Evolutionary conservation across 306 rosid genomes (phyloP).

Genomic region (Lithocarpus polystachyus): DNA sequence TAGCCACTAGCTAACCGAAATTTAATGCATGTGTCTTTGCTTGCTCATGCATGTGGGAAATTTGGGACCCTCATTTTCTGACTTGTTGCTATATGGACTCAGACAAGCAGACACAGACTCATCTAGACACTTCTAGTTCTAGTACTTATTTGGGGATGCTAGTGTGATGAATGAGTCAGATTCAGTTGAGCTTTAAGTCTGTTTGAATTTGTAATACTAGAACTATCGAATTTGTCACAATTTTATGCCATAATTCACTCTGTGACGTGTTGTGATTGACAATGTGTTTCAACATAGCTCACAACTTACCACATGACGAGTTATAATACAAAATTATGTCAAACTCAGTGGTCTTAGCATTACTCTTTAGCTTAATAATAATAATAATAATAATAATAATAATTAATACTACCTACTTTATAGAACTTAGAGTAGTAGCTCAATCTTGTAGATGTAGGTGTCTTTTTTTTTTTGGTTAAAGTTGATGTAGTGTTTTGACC

Average conservation of each 20-base stretch:
- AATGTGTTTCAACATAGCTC: rapidly evolving
- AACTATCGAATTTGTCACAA: too few relatives aligned
- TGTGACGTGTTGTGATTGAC: rapidly evolving
- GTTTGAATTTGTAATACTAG: too few relatives aligned
- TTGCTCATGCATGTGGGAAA: not conserved
- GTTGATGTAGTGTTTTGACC: too few relatives aligned
- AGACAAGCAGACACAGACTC: not conserved
- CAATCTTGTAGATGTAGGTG: too few relatives aligned
- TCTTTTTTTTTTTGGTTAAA: too few relatives aligned
- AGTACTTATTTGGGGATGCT: not conserved
- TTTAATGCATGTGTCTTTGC: not conserved
- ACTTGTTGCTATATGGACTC: not conserved
- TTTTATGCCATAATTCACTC: too few relatives aligned
- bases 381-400: too few relatives aligned
- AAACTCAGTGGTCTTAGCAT: too few relatives aligned
- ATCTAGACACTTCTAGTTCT: not conserved
- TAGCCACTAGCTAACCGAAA: not conserved
- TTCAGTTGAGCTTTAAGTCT: too few relatives aligned
- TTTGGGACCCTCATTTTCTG: not conserved
- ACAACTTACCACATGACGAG: rapidly evolving
- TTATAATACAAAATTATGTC: rapidly evolving
- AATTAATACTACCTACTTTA: too few relatives aligned
- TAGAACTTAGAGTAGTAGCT: too few relatives aligned
- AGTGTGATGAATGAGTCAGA: not conserved
- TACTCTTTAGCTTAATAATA: too few relatives aligned